phyloP scores from a whole-genome alignment of 208 protist species.

The Wallacemonas sp. region DNA sequence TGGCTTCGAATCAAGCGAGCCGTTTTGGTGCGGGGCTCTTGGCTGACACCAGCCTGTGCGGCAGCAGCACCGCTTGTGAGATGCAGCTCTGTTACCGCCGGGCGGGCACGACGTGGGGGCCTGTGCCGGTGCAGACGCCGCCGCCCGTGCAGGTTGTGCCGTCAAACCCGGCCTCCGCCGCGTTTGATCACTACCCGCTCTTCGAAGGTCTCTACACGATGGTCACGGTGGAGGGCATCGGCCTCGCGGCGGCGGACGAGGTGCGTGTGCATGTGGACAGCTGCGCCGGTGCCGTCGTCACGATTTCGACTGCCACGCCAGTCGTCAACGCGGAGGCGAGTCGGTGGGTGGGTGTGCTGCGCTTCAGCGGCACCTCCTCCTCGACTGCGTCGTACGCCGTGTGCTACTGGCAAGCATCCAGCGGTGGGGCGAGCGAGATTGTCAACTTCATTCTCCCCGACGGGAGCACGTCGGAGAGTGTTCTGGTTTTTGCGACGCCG shows the following conservation, averaged over 20 bases:
- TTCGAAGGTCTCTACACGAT: conserved; percentile 78
- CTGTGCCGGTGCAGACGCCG: conserved; percentile 44
- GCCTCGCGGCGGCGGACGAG: conserved; percentile 42
- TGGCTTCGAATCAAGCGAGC: conserved; percentile 55
- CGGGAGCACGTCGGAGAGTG: conserved; percentile 26
- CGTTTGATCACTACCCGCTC: conserved; percentile 71
- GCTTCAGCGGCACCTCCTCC: conserved; percentile 33
- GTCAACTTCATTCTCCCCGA: conserved; percentile 35
- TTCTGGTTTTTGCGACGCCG: conserved; percentile 39
- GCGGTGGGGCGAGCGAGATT: conserved; percentile 62
- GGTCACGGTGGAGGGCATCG: conserved; percentile 67
- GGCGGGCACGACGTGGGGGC: conserved; percentile 67
- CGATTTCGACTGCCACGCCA: conserved; percentile 25
- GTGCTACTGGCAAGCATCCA: conserved; percentile 60
- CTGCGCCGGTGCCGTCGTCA: conserved; percentile 50
- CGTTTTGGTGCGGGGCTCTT: conserved; percentile 75
- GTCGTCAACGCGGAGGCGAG: conserved; percentile 37
- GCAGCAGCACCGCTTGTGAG: conserved; percentile 39
- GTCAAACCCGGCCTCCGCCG: conserved; percentile 62
- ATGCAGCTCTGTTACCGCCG: conserved; percentile 88
- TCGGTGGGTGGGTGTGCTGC: conserved; percentile 74
- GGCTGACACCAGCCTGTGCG: conserved; percentile 51
- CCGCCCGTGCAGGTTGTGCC: conserved; percentile 44
- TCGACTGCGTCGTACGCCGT: conserved; percentile 39
- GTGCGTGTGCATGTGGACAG: conserved; percentile 38